Percentiles rank a stretch among this genome's conserved stretches.
phyloP scores from a whole-genome alignment of 129 eudicot species.

The Kitagawia praeruptora region DNA sequence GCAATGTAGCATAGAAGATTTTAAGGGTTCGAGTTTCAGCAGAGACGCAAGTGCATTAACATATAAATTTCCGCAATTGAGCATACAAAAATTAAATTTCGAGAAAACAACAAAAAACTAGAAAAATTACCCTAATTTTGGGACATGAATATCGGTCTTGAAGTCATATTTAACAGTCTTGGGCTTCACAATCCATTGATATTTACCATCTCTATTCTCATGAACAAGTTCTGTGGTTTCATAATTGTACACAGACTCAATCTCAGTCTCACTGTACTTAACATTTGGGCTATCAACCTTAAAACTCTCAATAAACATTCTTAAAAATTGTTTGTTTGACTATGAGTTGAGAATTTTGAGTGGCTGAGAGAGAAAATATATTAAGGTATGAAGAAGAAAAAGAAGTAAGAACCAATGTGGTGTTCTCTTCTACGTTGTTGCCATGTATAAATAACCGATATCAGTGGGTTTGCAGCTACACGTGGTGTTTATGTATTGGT shows the following conservation, averaged over 20 bases:
- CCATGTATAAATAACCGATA: neutral
- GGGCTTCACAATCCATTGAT: slow-evolving; percentile 94
- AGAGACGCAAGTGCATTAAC: no score
- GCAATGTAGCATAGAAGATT: neutral
- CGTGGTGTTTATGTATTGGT: neutral
- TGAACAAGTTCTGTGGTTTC: slow-evolving; percentile 94
- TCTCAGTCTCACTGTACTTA: slow-evolving; percentile 63
- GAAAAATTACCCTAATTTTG: slow-evolving; percentile 71
- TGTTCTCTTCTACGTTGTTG: neutral
- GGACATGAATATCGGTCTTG: slow-evolving; percentile 76
- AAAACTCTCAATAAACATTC: slow-evolving; percentile 81
- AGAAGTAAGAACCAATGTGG: neutral
- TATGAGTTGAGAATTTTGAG: neutral
- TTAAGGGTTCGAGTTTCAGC: no score
- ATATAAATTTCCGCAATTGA: neutral
- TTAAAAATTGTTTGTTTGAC: neutral
- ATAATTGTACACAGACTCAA: slow-evolving; percentile 72
- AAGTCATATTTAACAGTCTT: slow-evolving; percentile 88
- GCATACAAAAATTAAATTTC: neutral
- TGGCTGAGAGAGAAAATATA: neutral
- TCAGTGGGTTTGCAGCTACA: neutral
- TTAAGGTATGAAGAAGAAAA: neutral
- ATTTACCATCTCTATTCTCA: slow-evolving; percentile 66
- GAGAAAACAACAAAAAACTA: neutral
- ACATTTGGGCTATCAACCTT: slow-evolving; percentile 96